Conservation (phyloP, 2,329 filamentous ascomycete species). For the Alternaria triticina region DNA sequence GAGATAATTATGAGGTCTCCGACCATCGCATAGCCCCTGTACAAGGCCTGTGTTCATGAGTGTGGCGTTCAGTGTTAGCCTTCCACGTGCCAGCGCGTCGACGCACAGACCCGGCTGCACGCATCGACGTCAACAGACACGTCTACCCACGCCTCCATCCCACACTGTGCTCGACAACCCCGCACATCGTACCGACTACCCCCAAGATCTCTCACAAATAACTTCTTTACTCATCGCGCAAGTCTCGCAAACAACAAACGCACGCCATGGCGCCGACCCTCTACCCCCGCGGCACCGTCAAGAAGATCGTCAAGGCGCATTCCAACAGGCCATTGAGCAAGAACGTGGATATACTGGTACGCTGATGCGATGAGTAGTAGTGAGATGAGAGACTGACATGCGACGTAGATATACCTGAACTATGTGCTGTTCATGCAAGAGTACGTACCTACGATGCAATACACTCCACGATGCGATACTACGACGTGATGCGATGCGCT, state of each 20-base stretch:
- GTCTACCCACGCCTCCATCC: not conserved
- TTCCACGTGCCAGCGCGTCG: constrained; percentile 16
- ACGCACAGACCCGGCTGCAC: not conserved
- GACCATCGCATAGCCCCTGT: not conserved
- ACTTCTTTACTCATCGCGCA: no score
- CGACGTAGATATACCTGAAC: constrained; percentile 77
- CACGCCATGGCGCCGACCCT: constrained; percentile 66
- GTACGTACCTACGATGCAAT: constrained; percentile 47
- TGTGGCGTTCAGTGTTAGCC: not conserved
- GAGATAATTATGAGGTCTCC: not conserved
- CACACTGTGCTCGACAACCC: not conserved
- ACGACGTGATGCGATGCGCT: not conserved
- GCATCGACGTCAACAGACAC: constrained; percentile 1
- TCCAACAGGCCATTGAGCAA: constrained; percentile 80
- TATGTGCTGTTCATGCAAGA: constrained; percentile 81
- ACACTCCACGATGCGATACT: not conserved
- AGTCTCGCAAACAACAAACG: not conserved
- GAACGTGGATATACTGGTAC: constrained; percentile 83
- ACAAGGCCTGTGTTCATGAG: not conserved
- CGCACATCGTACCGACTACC: not conserved
- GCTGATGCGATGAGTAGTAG: constrained; percentile 25
- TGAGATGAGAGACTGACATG: not conserved
- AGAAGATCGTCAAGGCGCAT: constrained; percentile 89
- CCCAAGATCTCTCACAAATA: not conserved
- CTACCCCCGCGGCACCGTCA: constrained; percentile 83